Base-by-base conservation (phyloP, 2,329 filamentous ascomycete genomes). In the Lasiodiplodia hormozganensis region DNA sequence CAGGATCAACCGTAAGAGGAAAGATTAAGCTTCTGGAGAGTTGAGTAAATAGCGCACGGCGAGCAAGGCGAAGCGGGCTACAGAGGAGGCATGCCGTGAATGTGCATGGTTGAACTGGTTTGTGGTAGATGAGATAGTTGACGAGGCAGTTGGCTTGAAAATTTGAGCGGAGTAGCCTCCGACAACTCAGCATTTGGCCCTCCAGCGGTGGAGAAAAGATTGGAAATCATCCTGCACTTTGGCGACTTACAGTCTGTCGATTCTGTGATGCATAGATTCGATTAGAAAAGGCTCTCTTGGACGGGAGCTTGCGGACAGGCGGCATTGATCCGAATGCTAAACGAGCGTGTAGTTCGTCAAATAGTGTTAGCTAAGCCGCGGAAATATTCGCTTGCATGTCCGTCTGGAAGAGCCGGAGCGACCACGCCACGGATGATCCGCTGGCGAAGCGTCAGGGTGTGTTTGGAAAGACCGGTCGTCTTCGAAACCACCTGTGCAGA, bases 1-100 rank as follows among this genome's bases (percentile, higher is more conserved):
- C 28, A 6, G 25, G 38, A 47, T 38, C 31, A 31, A 8, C 23
- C 36, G 40, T 31, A 23, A 25, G 14, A 34, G 12, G 8, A n/a
- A 62, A 62, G 28, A 12, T 51, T 52, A 51, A 51, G 60, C 60
- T 62, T 62, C 57, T 31, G 23, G 18, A 12, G 28, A 64, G 28
- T 11, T 6, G 31, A 31, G 28, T 6, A 21, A 31, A 38, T 14
- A 64, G 18, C 23, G 28, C 16, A 21, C 8, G 8, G 28, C n/a
- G 6, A 62, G 18, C 60, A 25, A 36, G 18, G 5, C 16, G 31
- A 25, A 10, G 23, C 57, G 18, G 47, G 38, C n/a, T 3, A 18
- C 31, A 23, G 21, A 21, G 18, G 12, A 38, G n/a, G 31, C 43
- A 34, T 6, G n/a, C 28, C 36, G 14, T 40, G 7, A n/a, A 14